Evolutionary conservation across 1,139 yeast genomes (phyloP).

Genomic region (Debaryomycetaceae sp.): DNA sequence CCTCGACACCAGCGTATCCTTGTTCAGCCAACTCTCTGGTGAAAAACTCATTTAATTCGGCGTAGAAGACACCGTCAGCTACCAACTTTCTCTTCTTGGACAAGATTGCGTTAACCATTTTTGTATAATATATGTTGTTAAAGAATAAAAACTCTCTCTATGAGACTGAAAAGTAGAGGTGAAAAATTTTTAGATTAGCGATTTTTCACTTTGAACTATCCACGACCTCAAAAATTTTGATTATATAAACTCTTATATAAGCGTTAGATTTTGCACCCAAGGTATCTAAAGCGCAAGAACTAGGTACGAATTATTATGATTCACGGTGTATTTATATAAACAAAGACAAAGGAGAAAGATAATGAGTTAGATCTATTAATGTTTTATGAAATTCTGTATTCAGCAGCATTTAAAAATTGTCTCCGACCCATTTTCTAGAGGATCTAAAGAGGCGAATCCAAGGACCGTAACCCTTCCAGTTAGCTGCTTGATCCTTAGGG

Average conservation of each 20-base stretch:
- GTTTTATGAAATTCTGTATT: conserved; percentile 6
- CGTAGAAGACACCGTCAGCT: conserved; percentile 99
- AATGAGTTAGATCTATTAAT: background rate
- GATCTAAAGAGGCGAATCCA: conserved; percentile 94
- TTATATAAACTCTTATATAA: background rate
- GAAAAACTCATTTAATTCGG: conserved; percentile 99
- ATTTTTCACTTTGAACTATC: background rate
- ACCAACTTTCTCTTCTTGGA: conserved; percentile 89
- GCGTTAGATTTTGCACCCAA: background rate
- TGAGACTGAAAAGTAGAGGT: conserved; percentile 2
- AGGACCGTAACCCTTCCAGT: conserved; percentile 80
- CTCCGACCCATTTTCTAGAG: conserved; percentile 92
- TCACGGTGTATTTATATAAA: background rate
- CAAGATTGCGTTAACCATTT: conserved; percentile 54
- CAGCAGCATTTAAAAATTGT: conserved; percentile 16
- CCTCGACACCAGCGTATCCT: conserved; percentile 99
- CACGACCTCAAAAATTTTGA: conserved; percentile 10
- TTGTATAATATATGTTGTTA: conserved; percentile 9
- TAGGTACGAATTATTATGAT: background rate
- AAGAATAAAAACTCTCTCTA: conserved; percentile 8
- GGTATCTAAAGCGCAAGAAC: background rate
- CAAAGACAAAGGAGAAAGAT: background rate
- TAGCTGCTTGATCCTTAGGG: conserved; percentile 63
- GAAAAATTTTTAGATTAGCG: conserved; percentile 13
- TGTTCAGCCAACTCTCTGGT: conserved; percentile 99